These are phyloP conservation scores for Cryptomeria japonica DNA, from an alignment of 75 land plant genomes.

Conservation along the genomic window DNA sequence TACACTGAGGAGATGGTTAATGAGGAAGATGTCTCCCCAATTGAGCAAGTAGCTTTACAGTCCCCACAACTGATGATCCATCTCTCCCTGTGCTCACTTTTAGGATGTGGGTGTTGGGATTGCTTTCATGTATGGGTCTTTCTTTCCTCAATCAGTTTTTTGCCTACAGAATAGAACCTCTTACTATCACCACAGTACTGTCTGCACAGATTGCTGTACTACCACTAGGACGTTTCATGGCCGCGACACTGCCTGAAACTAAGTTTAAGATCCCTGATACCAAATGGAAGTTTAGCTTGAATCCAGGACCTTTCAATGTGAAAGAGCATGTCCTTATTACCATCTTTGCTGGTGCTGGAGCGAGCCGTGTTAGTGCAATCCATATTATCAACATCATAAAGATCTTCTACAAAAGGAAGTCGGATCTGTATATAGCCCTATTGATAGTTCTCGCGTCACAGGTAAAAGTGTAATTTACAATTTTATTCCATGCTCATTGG, in stretches of 20 bases:
- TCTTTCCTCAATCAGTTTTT: slow-evolving; percentile 55
- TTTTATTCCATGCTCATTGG: too few species aligned
- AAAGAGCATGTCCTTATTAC: slow-evolving; percentile 75
- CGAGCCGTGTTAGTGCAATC: slow-evolving; percentile 37
- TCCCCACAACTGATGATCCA: slow-evolving; percentile 36
- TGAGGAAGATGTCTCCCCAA: slow-evolving; percentile 27
- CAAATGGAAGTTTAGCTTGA: slow-evolving; percentile 39
- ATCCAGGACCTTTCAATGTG: slow-evolving; percentile 69
- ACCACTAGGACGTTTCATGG: slow-evolving; percentile 43
- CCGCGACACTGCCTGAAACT: slow-evolving; percentile 28
- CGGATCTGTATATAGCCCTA: slow-evolving; percentile 13
- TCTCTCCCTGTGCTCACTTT: slow-evolving; percentile 34
- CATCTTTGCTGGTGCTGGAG: slow-evolving; percentile 72
- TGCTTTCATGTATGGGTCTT: slow-evolving; percentile 34
- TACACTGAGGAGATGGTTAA: not conserved
- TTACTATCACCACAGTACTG: slow-evolving; percentile 30
- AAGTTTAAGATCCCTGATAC: slow-evolving; percentile 12
- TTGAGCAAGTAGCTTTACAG: slow-evolving; percentile 47
- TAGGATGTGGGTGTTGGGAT: slow-evolving; percentile 42
- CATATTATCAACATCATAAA: slow-evolving; percentile 55
- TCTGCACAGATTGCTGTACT: slow-evolving; percentile 36
- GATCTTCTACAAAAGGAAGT: slow-evolving; percentile 39
- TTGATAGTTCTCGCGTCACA: slow-evolving; percentile 47
- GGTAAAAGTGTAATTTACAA: too few species aligned
- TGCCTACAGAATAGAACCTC: slow-evolving; percentile 38